Base-by-base conservation (phyloP, 208 protist genomes). In the Acanthamoeba culbertsoni region DNA sequence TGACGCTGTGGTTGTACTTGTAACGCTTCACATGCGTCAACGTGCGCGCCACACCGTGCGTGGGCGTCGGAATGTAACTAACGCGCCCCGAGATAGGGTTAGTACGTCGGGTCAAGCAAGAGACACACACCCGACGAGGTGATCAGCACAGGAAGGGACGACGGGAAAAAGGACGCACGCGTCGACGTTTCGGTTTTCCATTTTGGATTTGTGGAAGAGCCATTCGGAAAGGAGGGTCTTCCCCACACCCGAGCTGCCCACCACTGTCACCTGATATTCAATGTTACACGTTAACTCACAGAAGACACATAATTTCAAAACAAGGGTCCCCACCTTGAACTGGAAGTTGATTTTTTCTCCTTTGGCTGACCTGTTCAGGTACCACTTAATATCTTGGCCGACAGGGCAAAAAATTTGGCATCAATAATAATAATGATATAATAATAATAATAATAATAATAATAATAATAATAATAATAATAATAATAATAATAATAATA, bases 201-300 rank as follows among this genome's bases (percentile, higher is more conserved):
- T 82, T 35, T 82, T 82, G 23, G 71, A 55, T 43, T 53, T 48
- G 23, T 82, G 71, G 71, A 82, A 82, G 26, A 82, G 43, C 71
- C 71, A 82, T 43, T 82, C 71, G 4, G 71, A 31, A 3, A 82
- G 43, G 5, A 53, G 43, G 37, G 71, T 82, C 71, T 82, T 82
- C 26, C 71, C 71, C 37, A 82, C 71, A 18, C 71, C 71, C 7
- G 71, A 26, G 2, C 42, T 2, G 42, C 71, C 71, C 4, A 82
- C 37, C 26, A 82, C 18, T 43, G 48, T 79, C 23, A 79, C 68
- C 68, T 79, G 23, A 59, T 33, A 37, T 68, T 5, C 10, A 26
- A 62, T 62, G 23, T 7, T n/a, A 6, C 12, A 7, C 59, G 59
- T 59, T n/a, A n/a, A n/a, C n/a, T n/a, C n/a, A n/a, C n/a, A n/a